These are phyloP conservation scores for Setaria italica DNA, from an alignment of 202 grass and related monocot species.

Conservation along the genomic window DNA sequence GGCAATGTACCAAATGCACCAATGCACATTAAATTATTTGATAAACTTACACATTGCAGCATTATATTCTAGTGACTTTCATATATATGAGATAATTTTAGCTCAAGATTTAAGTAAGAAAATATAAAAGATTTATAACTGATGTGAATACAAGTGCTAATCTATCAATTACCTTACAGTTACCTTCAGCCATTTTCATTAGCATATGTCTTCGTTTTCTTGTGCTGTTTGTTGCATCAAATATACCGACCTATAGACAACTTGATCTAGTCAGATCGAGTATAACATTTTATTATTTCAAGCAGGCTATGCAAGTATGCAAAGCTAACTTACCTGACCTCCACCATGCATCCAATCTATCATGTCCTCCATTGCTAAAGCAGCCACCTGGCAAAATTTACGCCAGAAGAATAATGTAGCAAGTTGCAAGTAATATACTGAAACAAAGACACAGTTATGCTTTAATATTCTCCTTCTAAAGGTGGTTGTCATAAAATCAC, in stretches of 20 bases:
- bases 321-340: constrained; percentile 75
- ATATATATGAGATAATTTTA: constrained; percentile 45
- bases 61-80: constrained; percentile 28
- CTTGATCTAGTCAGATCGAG: constrained; percentile 37
- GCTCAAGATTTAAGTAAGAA: constrained; percentile 40
- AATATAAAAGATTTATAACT: constrained; percentile 34
- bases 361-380: constrained; percentile 99
- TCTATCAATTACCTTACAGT: constrained; percentile 82
- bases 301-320: constrained; percentile 36
- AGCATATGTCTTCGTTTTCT: constrained; percentile 84
- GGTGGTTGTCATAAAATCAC: constrained; percentile 15
- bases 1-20: constrained; percentile 34
- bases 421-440: constrained; percentile 41
- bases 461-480: constrained; percentile 9
- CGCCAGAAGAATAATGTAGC: constrained; percentile 22
- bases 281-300: constrained; percentile 52
- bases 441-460: constrained; percentile 28
- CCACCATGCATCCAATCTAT: constrained; percentile 95
- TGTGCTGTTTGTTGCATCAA: constrained; percentile 99
- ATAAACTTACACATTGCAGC: constrained; percentile 1
- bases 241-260: constrained; percentile 91
- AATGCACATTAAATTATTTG: constrained; percentile 20
- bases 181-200: constrained; percentile 98
- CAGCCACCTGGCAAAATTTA: constrained; percentile 73
- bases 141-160: constrained; percentile 32